phyloP scores from a whole-genome alignment of 2,329 filamentous ascomycete species.

The Talaromyces piceae region DNA sequence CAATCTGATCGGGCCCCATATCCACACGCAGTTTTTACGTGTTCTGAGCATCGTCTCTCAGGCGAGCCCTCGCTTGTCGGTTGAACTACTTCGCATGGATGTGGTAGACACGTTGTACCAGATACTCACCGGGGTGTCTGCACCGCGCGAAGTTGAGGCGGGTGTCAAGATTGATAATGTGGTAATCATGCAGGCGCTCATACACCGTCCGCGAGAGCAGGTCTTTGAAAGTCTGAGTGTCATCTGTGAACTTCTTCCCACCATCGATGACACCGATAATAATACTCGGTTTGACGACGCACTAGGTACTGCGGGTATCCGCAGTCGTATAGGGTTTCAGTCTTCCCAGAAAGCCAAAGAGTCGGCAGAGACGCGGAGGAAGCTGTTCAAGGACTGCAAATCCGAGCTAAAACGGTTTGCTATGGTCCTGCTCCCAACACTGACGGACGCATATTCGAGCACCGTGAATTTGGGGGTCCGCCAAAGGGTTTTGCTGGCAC shows the following conservation, averaged over 20 bases:
- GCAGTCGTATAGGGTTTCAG: slow-evolving; percentile 31
- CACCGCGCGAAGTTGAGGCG: slow-evolving; percentile 61
- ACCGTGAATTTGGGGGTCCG: slow-evolving; percentile 93
- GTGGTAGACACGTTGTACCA: slow-evolving; percentile 97
- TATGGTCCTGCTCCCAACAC: slow-evolving; percentile 82
- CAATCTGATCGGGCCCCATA: slow-evolving; percentile 86
- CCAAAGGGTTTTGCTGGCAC: slow-evolving; percentile 90
- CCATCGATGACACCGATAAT: slow-evolving; percentile 51
- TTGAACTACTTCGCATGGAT: slow-evolving; percentile 89
- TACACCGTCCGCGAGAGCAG: slow-evolving; percentile 90
- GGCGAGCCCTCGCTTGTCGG: slow-evolving; percentile 77
- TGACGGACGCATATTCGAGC: slow-evolving; percentile 95
- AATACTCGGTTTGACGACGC: slow-evolving; percentile 44
- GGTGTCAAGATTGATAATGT: slow-evolving; percentile 79
- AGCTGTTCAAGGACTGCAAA: slow-evolving; percentile 74
- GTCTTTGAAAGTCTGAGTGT: slow-evolving; percentile 96
- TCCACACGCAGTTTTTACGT: slow-evolving; percentile 92
- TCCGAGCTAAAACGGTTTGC: slow-evolving; percentile 84
- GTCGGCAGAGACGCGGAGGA: slow-evolving; percentile 68
- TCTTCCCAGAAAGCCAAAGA: slow-evolving; percentile 40
- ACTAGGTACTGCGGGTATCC: slow-evolving; percentile 32
- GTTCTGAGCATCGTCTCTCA: slow-evolving; percentile 85
- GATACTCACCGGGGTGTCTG: slow-evolving; percentile 91
- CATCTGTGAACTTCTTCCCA: slow-evolving; percentile 86
- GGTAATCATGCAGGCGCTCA: slow-evolving; percentile 96